Percentiles rank a stretch among this genome's conserved stretches.
Evolutionary conservation across 139 green algal genomes (phyloP).

Genomic region (Gonium pectorale): DNA sequence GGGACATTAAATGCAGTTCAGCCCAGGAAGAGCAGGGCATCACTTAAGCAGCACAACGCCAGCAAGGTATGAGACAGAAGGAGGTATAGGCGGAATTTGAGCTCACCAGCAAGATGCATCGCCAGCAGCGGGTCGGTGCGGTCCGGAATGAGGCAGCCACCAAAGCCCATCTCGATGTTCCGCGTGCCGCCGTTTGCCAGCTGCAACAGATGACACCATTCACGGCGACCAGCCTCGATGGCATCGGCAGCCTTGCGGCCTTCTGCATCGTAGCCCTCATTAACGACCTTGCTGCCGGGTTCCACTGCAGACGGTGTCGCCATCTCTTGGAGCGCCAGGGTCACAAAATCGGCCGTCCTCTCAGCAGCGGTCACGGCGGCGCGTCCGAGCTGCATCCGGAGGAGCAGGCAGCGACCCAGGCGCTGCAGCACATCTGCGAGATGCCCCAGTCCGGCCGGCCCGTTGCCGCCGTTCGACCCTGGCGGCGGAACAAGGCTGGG

Average conservation of each 20-base stretch:
- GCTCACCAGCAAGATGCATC: slow-evolving; percentile 2
- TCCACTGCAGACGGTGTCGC: background rate
- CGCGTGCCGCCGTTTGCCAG: background rate
- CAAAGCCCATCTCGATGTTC: background rate
- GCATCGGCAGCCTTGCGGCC: background rate
- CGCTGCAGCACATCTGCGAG: slow-evolving; percentile 1
- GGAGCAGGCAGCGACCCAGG: slow-evolving; percentile 24
- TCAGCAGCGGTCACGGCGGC: background rate
- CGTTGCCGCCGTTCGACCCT: background rate
- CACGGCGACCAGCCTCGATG: background rate
- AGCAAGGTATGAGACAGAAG: too few species aligned
- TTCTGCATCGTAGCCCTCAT: too few species aligned
- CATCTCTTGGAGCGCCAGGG: slow-evolving; percentile 25
- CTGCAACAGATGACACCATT: slow-evolving; percentile 19
- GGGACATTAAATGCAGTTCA: too few species aligned
- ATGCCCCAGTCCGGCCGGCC: background rate
- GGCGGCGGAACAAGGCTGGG: background rate
- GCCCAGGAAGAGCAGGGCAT: too few species aligned
- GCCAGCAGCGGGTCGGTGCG: slow-evolving; percentile 4
- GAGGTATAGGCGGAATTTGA: too few species aligned
- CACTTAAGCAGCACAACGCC: too few species aligned
- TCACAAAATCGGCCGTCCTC: background rate
- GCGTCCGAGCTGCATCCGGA: slow-evolving; percentile 30
- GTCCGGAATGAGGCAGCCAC: background rate
- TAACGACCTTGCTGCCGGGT: too few species aligned